Evolutionary conservation across 805 yeast genomes (phyloP).

Genomic region (Pichia cephalocereana): DNA sequence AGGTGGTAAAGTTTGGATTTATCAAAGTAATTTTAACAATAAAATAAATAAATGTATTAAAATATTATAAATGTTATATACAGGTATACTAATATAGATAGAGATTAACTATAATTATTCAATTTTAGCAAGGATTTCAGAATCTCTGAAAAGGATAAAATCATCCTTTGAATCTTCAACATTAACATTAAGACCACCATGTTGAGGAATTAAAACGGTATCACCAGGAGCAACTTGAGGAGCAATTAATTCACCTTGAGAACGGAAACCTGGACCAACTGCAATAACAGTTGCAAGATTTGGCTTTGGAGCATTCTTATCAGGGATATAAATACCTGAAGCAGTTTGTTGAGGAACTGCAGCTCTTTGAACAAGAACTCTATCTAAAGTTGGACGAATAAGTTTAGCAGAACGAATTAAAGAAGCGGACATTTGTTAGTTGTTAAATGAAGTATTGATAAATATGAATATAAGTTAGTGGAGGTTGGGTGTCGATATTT

Average conservation of each 20-base stretch:
- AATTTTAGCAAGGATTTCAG: conserved; percentile 91
- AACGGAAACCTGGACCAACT: conserved; percentile 87
- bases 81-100: background rate
- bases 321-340: conserved; percentile 89
- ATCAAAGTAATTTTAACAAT: conserved; percentile 27
- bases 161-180: conserved; percentile 48
- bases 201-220: conserved; percentile 86
- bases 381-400: conserved; percentile 88
- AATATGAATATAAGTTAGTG: too few species aligned
- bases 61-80: background rate
- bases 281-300: conserved; percentile 89
- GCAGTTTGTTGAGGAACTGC: conserved; percentile 89
- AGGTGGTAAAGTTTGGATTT: too few species aligned
- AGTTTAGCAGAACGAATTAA: conserved; percentile 75
- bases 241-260: conserved; percentile 63
- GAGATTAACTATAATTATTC: conserved; percentile 36
- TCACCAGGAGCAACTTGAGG: conserved; percentile 85
- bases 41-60: background rate
- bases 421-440: conserved; percentile 19
- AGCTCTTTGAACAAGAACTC: conserved; percentile 90
- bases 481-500: too few species aligned
- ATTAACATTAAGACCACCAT: conserved; percentile 87
- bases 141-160: conserved; percentile 65
- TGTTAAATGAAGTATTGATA: too few species aligned
- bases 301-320: conserved; percentile 89